Percentiles rank a stretch among this genome's conserved stretches.
Evolutionary conservation across 2,329 filamentous ascomycete species (phyloP).

Genomic region (Eutypella sp.): DNA sequence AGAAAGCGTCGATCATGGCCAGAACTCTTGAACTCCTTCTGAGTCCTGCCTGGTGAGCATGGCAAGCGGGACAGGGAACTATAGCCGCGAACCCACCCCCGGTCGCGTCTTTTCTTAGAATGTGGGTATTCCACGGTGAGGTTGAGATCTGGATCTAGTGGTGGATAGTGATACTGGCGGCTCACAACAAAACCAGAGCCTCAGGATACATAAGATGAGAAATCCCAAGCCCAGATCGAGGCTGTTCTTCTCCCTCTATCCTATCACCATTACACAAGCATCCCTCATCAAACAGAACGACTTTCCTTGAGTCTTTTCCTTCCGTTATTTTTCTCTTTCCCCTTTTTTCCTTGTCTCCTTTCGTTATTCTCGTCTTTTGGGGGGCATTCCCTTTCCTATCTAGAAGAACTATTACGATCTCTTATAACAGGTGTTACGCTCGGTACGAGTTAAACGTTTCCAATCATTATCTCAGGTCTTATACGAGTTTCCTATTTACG

Average conservation of each 20-base stretch:
- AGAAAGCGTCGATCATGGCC: too few relatives aligned
- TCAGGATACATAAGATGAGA: conserved; percentile 19
- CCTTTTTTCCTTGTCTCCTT: conserved; percentile 20
- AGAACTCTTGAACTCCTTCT: too few relatives aligned
- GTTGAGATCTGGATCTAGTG: neutral
- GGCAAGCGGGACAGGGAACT: neutral
- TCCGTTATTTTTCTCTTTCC: conserved; percentile 17
- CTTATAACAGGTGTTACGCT: too few relatives aligned
- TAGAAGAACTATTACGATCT: too few relatives aligned
- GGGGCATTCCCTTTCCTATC: conserved; percentile 16
- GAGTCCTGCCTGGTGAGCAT: too few relatives aligned
- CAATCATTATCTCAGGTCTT: conserved; percentile 10
- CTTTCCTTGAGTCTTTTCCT: conserved; percentile 26
- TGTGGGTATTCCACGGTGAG: neutral
- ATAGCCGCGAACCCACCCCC: neutral
- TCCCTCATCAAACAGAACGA: conserved; percentile 11
- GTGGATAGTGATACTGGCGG: neutral
- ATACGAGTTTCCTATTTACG: conserved; percentile 17
- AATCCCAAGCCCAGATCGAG: conserved; percentile 3
- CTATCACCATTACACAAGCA: conserved; percentile 15
- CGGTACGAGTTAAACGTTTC: conserved; percentile 14
- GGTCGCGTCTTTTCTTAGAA: neutral
- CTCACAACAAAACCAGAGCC: neutral
- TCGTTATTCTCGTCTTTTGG: conserved; percentile 14
- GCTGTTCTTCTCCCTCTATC: conserved; percentile 7